Evolutionary conservation across 768 basidiomycete genomes (phyloP), one percentile per base, ranked within the genome.

Genomic region (Scleroderma bovista): DNA sequence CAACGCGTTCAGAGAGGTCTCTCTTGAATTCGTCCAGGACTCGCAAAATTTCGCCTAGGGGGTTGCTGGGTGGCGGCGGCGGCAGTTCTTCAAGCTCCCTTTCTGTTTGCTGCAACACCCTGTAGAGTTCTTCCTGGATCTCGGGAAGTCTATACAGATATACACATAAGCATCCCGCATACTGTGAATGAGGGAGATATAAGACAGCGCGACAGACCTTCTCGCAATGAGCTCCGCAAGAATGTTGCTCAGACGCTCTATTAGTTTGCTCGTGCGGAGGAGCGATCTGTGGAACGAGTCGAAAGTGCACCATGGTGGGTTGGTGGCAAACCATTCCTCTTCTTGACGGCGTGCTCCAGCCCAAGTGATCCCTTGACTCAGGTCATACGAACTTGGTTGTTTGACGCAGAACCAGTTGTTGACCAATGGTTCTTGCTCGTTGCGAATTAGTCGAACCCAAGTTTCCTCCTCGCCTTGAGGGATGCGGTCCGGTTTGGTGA

Each of bases 151-250:
- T 43, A 29, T 88, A 47, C n/a, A 6, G 3, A 36, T 15, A 36
- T 13, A 15, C 13, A 36, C 13, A 36, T 29, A 36, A 36, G 34
- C 12, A 36, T n/a, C 12, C 4, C 12, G 13, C 5, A 3, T 36
- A 13, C 12, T 13, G 13, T 36, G 34, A n/a, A n/a, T n/a, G n/a
- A n/a, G n/a, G n/a, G 34, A 36, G 11, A 3, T 11, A n/a, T 26
- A 17, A 62, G 26, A 29, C 9, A 5, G 26, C 26, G 26, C 26
- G 26, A 29, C 69, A 2, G 44, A 84, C 87, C 81, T 68, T 53
- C 79, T 80, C 0, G 75, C 65, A 33, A 88, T 84, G 3, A 86
- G 65, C 24, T 82, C 78, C 0, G 84, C 84, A 0, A 91, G 60
- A 7, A 86, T 75, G 0, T 63, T 53, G 49, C 86, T 85, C 37